These are phyloP conservation scores for Linnemannia exigua DNA, from an alignment of 192 early-diverging fungal species.

Conservation along the genomic window DNA sequence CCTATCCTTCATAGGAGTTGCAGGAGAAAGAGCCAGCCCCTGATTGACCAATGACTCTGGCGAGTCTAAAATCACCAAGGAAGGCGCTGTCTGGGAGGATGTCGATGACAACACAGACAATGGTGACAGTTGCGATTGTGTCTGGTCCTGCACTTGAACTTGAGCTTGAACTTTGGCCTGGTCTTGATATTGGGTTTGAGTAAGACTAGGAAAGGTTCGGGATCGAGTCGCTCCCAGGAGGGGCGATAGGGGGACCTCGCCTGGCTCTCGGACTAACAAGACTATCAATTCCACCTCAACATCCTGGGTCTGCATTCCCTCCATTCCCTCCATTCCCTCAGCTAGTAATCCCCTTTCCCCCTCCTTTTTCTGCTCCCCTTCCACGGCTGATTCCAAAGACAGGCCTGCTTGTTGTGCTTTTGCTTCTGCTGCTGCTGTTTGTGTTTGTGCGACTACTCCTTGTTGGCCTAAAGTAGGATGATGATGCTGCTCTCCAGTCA, in stretches of 20 bases:
- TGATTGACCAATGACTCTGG: background rate
- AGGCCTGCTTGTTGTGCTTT: background rate
- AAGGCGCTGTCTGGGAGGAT: background rate
- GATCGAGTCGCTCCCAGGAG: background rate
- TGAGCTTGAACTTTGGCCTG: background rate
- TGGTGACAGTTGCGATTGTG: background rate
- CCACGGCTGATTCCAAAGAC: conserved; percentile 9
- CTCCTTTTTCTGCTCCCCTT: background rate
- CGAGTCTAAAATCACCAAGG: background rate
- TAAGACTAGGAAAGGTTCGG: background rate
- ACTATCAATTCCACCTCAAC: conserved; percentile 15
- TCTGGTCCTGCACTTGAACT: background rate
- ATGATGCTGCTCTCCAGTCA: background rate
- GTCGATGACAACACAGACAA: background rate
- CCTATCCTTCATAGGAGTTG: background rate
- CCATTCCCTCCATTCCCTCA: background rate
- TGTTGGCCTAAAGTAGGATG: conserved; percentile 1
- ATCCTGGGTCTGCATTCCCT: background rate
- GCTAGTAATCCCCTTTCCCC: background rate
- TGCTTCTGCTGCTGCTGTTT: background rate
- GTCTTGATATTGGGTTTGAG: background rate
- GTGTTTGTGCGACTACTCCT: background rate
- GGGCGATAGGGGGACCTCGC: conserved; percentile 9
- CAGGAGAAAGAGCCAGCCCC: background rate
- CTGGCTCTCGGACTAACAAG: conserved; percentile 15